Base-by-base conservation (phyloP, 495 filamentous ascomycete genomes). In the Xylaria palmicola region DNA sequence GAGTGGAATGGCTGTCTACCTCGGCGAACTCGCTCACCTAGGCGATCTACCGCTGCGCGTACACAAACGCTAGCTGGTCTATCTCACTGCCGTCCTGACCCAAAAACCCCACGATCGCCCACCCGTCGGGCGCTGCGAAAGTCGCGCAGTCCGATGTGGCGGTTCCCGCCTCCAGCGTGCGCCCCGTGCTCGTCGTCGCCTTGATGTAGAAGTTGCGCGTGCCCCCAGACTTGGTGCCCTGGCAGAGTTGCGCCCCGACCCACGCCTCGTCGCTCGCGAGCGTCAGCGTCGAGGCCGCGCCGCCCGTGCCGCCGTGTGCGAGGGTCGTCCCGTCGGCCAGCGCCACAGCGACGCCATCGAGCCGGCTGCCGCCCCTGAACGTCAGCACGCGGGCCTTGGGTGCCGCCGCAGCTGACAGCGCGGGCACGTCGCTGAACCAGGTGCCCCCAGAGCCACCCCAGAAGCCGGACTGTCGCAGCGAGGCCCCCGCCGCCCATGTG, bases 51-150 rank as follows among this genome's bases (percentile, higher is more conserved):
- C 69, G 70, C 39, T 69, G 74, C 27, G 69, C 75, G 67, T 76
- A 87, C 39, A 87, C 71, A 65, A 88, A 81, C 6, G 76, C 85
- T 39, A 87, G 60, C 65, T 81, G 77, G 70, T 87, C 85, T 45
- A 89, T 63, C 71, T 86, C 83, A 62, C 83, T 79, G 1, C 83
- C 86, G 64, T 60, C 71, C 63, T 82, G 77, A n/a, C 84, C 83
- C 56, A 81, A 69, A 58, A 83, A 86, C 5, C 84, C 85, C 10
- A 82, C 79, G 68, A 87, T 80, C 20, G 74, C 77, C 78, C 79
- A 86, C 2, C 83, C 84, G n/a, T 48, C 57, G 41, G 81, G 81
- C 15, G 84, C 81, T 24, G 65, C 67, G 40, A 78, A 82, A 1
- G 73, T 77, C 12, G 68, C 62, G 65, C 85, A 88, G 59, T 80